Evolutionary conservation across 1,139 yeast genomes (phyloP).

Genomic region (Candida frijolesensis): DNA sequence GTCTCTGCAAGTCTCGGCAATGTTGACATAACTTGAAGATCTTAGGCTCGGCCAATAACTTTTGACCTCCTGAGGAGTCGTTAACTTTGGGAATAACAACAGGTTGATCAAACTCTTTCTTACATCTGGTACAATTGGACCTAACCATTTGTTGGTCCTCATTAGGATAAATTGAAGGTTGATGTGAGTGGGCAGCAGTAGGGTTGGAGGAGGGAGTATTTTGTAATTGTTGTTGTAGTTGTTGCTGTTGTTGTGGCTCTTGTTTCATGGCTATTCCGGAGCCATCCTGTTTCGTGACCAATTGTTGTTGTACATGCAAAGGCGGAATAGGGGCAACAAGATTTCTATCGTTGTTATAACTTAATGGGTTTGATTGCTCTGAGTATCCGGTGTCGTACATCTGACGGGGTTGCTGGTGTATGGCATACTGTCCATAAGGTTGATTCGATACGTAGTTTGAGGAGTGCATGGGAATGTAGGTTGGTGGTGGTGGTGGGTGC

Average conservation of each 20-base stretch:
- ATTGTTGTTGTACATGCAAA: conserved; percentile 47
- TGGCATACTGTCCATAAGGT: conserved; percentile 6
- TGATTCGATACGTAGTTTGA: conserved; percentile 10
- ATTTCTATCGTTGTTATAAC: conserved; percentile 21
- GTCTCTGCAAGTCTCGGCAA: conserved; percentile 64
- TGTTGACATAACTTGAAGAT: conserved; percentile 61
- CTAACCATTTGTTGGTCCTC: conserved; percentile 20
- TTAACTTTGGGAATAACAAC: conserved; percentile 38
- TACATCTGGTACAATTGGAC: conserved; percentile 56
- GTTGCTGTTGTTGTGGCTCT: conserved; percentile 1
- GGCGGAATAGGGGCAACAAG: conserved; percentile 49
- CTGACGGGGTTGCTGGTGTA: conserved; percentile 15
- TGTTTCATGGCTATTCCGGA: background rate
- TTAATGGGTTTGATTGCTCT: conserved; percentile 10
- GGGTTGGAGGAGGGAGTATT: background rate
- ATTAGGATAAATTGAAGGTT: background rate
- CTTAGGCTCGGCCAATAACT: conserved; percentile 46
- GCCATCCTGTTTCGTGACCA: conserved; percentile 20
- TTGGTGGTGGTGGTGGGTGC: conserved; percentile 7
- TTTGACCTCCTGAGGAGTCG: conserved; percentile 19
- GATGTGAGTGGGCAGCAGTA: background rate
- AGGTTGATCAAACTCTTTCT: conserved; percentile 56
- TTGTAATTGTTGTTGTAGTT: background rate
- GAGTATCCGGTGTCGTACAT: conserved; percentile 8
- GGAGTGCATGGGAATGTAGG: conserved; percentile 11